Evolutionary conservation across 2,329 filamentous ascomycete species (phyloP).

Genomic region (Pseudopyricularia cyperi): DNA sequence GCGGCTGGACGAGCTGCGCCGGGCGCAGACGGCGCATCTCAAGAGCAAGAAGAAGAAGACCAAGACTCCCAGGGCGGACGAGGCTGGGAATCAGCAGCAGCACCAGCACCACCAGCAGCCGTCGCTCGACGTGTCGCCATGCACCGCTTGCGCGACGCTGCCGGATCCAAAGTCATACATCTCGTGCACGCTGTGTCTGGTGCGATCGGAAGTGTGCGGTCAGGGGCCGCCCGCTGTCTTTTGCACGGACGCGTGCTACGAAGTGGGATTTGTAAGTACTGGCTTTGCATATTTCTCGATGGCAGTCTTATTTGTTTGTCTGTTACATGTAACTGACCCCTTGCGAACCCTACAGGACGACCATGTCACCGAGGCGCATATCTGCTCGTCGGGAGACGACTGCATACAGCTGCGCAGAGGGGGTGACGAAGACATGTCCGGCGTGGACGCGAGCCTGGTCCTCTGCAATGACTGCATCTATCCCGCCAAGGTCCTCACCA

Average conservation of each 20-base stretch:
- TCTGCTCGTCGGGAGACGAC: slow-evolving; percentile 11
- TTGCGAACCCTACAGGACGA: slow-evolving; percentile 6
- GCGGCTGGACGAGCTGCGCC: slow-evolving; percentile 41
- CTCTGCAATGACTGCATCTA: slow-evolving; percentile 20
- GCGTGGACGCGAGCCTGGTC: slow-evolving; percentile 5
- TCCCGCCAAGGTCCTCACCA: slow-evolving; percentile 12
- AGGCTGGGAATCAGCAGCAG: slow-evolving; percentile 1
- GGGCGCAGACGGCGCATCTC: slow-evolving; percentile 37
- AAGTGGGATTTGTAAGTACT: slow-evolving; percentile 5
- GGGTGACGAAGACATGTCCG: slow-evolving; percentile 10
- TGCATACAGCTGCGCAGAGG: slow-evolving; percentile 11
- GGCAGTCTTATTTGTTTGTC: slow-evolving; percentile 5
- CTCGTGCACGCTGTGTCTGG: slow-evolving; percentile 13
- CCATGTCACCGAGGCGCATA: slow-evolving; percentile 11
- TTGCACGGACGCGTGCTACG: slow-evolving; percentile 14
- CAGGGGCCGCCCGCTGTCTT: slow-evolving; percentile 11
- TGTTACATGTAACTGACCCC: neutral
- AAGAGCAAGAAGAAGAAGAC: slow-evolving; percentile 30
- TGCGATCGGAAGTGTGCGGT: slow-evolving; percentile 10
- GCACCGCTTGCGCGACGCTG: slow-evolving; percentile 10
- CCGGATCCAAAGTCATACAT: slow-evolving; percentile 11
- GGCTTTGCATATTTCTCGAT: neutral
- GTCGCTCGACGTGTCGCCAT: slow-evolving; percentile 10
- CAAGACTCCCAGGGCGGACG: neutral
- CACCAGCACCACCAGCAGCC: neutral